These are phyloP conservation scores for Trichoderma erinaceum DNA, from an alignment of 495 filamentous ascomycete genomes.

Conservation along the genomic window DNA sequence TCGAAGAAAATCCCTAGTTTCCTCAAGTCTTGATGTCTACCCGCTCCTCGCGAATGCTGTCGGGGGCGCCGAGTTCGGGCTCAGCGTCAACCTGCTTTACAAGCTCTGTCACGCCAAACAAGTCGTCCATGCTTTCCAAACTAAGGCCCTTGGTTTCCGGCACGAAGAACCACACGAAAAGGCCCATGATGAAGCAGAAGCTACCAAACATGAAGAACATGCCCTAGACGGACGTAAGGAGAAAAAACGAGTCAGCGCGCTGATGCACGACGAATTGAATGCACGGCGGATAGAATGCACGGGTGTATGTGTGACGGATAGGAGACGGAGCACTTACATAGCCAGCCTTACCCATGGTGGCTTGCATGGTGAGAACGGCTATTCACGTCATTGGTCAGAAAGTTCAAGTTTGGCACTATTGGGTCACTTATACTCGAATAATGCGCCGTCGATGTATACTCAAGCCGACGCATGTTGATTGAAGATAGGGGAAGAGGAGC, in stretches of 20 bases:
- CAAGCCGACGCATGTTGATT: too few species aligned
- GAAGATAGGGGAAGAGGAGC: too few species aligned
- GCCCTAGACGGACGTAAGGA: constrained; percentile 53
- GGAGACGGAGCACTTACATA: constrained; percentile 34
- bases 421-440: too few species aligned
- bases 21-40: constrained; percentile 3
- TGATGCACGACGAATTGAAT: too few species aligned
- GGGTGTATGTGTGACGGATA: too few species aligned
- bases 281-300: not conserved
- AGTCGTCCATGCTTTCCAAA: constrained; percentile 42
- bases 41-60: constrained; percentile 14
- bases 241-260: constrained; percentile 15
- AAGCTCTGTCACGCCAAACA: constrained; percentile 39
- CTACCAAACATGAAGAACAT: constrained; percentile 52
- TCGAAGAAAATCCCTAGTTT: not conserved
- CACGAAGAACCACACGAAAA: constrained; percentile 53
- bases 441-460: too few species aligned
- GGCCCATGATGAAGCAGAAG: constrained; percentile 75
- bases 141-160: constrained; percentile 52
- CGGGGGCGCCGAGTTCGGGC: constrained; percentile 9
- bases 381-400: not conserved
- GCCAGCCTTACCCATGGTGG: constrained; percentile 53
- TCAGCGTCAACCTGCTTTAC: constrained; percentile 20
- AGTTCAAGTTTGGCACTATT: not conserved
- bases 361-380: constrained; percentile 54